Evolutionary conservation across 768 basidiomycete genomes (phyloP), one percentile per base, ranked within the genome.

Genomic region (Serpula lacrymans): DNA sequence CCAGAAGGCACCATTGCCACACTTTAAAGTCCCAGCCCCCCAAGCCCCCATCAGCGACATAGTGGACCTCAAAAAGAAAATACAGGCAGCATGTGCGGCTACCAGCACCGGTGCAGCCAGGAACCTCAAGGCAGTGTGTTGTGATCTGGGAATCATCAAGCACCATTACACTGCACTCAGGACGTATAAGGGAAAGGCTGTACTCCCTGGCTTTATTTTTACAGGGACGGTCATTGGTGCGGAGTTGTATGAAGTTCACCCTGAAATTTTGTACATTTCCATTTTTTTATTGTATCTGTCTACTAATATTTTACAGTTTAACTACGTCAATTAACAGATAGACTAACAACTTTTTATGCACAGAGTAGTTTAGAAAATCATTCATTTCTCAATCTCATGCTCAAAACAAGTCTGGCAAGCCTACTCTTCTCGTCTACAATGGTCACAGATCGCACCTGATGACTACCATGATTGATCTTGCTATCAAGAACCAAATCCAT

Each of bases 391-490:
- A 63, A 24, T 60, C 63, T 1, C 57, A 23, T 7, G 54, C 48
- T 4, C 49, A 41, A 5, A 60, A 62, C 21, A 49, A 21, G 1
- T 45, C 51, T 2, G 52, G 51, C 12, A 57, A 60, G n/a, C 52
- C 48, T 5, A 65, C 70, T 24, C 41, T 74, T 0, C 64, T 75
- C 17, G 62, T 72, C 20, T 59, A 57, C n/a, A 63, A 75, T 58
- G 69, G 72, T 2, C 73, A 75, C 53, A 59, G 57, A 23, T 74
- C 71, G 0, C 72, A 75, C 47, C 43, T 45, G 24, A 58, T 52
- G 1, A 21, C 42, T 0, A 14, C 44, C 2, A 52, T 70, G 29
- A 39, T 48, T n/a, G 32, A 54, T 11, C 38, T 59, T 17, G 69
- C 64, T 2, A 22, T 42, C 5, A 24, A 52, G 30, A 37, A 65